These are phyloP conservation scores for Lactarius deliciosus DNA, from an alignment of 768 basidiomycete species.

Conservation along the genomic window DNA sequence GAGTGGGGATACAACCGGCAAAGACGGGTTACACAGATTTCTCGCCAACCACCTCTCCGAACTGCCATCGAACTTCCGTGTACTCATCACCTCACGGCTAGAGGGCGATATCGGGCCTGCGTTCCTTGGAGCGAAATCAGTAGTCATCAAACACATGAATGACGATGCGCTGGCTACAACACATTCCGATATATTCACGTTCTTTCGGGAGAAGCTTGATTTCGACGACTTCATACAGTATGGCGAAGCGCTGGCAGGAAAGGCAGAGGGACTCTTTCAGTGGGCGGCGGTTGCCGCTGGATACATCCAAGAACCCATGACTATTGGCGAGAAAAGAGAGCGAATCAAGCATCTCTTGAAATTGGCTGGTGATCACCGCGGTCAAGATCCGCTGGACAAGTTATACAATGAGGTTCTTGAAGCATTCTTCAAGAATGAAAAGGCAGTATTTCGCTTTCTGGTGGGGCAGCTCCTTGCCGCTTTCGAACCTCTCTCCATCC, in stretches of 20 bases:
- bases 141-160: neutral
- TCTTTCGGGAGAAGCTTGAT: neutral
- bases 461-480: constrained; percentile 8
- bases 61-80: constrained; percentile 7
- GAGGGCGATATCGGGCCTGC: neutral
- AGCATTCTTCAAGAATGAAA: neutral
- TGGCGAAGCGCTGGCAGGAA: neutral
- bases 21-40: neutral
- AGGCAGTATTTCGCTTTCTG: neutral
- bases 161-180: neutral
- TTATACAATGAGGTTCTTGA: neutral
- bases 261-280: constrained; percentile 4
- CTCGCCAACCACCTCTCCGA: neutral
- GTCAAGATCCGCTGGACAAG: neutral
- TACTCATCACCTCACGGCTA: constrained; percentile 2
- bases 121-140: neutral
- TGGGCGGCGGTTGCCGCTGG: neutral
- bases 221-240: neutral
- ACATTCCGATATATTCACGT: neutral
- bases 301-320: neutral
- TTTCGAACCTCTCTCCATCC: constrained; percentile 7
- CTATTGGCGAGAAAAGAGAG: neutral
- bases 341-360: neutral
- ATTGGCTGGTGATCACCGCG: neutral
- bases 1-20: neutral